phyloP scores from a whole-genome alignment of 2,329 filamentous ascomycete genomes.

The Colletotrichum paranaense region DNA sequence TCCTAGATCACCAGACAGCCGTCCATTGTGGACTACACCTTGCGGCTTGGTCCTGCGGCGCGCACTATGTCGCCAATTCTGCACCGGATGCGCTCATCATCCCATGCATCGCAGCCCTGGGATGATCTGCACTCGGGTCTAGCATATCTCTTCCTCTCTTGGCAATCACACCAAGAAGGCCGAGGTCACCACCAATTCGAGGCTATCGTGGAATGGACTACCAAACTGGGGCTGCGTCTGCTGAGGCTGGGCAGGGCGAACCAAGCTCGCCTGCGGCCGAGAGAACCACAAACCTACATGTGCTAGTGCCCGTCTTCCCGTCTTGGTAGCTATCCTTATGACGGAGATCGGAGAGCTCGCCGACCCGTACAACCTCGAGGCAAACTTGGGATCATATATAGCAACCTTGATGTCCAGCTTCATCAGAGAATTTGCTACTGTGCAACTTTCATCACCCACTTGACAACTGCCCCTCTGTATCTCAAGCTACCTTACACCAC shows the following conservation, averaged over 20 bases:
- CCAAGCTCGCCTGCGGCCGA: slow-evolving; percentile 4
- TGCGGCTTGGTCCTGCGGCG: slow-evolving; percentile 7
- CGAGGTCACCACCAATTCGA: background rate
- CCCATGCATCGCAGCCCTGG: background rate
- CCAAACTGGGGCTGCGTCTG: background rate
- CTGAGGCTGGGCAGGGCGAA: background rate
- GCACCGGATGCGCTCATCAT: slow-evolving; percentile 22
- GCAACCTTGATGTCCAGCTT: background rate
- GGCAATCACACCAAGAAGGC: background rate
- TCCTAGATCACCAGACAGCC: background rate
- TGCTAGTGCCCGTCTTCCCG: slow-evolving; percentile 30
- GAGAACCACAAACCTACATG: slow-evolving; percentile 7
- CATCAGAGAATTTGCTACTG: background rate
- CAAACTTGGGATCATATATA: slow-evolving; percentile 20
- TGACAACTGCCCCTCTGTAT: background rate
- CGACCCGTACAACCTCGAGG: background rate
- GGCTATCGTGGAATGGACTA: background rate
- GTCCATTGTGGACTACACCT: background rate
- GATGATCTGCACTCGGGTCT: slow-evolving; percentile 4
- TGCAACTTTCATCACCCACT: background rate
- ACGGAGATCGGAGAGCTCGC: background rate
- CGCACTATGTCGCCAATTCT: background rate
- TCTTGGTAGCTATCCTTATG: background rate
- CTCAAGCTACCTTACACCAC: too few relatives aligned
- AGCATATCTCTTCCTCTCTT: background rate